Base-by-base conservation (phyloP, 805 yeast species). In the Cyberlindnera misumaiensis region DNA sequence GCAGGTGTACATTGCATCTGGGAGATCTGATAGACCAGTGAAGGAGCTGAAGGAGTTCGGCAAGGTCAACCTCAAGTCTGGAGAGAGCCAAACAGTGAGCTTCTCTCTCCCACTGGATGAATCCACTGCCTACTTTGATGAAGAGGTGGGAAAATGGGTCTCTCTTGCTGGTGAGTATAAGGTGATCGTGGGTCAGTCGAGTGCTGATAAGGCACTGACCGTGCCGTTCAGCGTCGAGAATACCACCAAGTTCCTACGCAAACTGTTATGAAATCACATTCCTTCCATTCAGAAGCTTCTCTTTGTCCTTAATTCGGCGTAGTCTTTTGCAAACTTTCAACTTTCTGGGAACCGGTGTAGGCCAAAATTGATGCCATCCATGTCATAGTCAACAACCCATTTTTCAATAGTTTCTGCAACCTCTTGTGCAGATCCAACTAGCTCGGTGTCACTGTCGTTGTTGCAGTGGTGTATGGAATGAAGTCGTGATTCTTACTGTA, bases 41-140 rank as follows among this genome's bases (percentile, higher is more conserved):
- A 78, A 77, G 56, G 83, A 68, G 59, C 64, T 78, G 52, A 77
- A 73, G 52, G 80, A 71, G 12, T 78, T 74, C 51, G 67, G 59
- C 10, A 77, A 79, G 57, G 68, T 71, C 3, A 49, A 39, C 28
- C 49, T 78, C 39, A 44, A 58, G 31, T 58, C 76, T 3, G 77
- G 77, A 8, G 68, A 67, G 42, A 42, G 62, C 5, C 52, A 55
- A 32, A 46, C 50, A 1, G 71, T 68, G 14, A 42, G 45, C 3
- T 47, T 75, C 28, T 43, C 42, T 3, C 46, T 73, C 20, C 59
- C 67, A 1, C 35, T 70, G 40, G 70, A 68, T 42, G 75, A 75
- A 40, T 61, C 71, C 1, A 64, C 73, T 11, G 72, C 80, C 0
- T 77, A 60, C 60, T 79, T 68, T 59, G 73, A 78, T 44, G 73